A percentile compares a stretch with the other conserved stretches of the same genome.
Conservation (phyloP, 2,329 filamentous ascomycete genomes). For the Ophiostoma novo-ulmi region DNA sequence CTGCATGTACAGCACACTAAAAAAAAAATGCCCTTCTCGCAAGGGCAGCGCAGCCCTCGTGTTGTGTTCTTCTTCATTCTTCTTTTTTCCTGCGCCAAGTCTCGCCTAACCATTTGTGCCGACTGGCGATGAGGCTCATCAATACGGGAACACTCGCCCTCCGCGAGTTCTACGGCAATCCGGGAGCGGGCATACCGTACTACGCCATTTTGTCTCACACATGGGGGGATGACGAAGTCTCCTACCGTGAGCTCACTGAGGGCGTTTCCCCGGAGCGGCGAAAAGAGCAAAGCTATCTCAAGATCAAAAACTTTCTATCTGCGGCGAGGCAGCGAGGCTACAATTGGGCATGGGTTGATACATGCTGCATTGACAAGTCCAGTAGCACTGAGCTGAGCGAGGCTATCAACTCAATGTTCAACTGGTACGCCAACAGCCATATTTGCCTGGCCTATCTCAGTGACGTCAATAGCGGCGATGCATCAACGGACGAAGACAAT, state of each 20-base stretch:
- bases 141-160: not conserved
- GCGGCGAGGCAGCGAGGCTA: not conserved
- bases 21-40: no score
- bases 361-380: constrained; percentile 10
- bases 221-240: not conserved
- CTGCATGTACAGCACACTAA: no score
- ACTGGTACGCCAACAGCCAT: not conserved
- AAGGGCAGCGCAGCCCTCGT: no score
- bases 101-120: no score
- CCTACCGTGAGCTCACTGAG: not conserved
- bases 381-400: constrained; percentile 9
- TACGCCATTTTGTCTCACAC: not conserved
- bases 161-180: not conserved
- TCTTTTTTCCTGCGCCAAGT: no score
- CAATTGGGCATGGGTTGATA: not conserved
- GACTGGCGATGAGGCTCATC: not conserved
- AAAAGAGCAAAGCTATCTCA: not conserved
- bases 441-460: not conserved
- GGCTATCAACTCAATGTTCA: constrained; percentile 6
- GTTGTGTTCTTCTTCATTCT: no score
- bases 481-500: not conserved
- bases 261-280: not conserved
- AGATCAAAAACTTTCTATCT: not conserved
- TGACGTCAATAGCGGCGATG: not conserved
- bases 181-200: not conserved